Percentiles rank a stretch among this genome's conserved stretches.
Conservation (phyloP, 78 protist genomes). For the Dictyostelium capitatum region DNA sequence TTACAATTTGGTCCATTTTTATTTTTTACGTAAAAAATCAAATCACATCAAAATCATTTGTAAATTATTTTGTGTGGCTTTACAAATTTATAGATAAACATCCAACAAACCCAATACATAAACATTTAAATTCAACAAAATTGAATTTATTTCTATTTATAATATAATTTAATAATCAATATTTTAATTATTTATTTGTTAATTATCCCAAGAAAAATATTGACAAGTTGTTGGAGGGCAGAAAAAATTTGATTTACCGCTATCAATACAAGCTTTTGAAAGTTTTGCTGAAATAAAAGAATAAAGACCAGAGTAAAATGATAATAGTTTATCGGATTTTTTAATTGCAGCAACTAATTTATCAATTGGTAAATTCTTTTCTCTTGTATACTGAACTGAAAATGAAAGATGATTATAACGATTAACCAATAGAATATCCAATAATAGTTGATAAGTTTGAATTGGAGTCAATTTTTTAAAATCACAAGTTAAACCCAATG, state of each 20-base stretch:
- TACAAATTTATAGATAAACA: too few relatives aligned
- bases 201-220: background rate
- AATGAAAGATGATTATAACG: background rate
- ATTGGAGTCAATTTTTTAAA: background rate
- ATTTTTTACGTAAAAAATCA: too few relatives aligned
- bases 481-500: background rate
- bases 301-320: background rate
- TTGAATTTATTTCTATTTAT: too few relatives aligned
- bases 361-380: background rate
- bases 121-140: too few relatives aligned
- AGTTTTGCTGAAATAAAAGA: background rate
- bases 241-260: constrained; percentile 2
- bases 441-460: background rate
- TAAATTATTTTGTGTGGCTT: too few relatives aligned
- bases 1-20: too few relatives aligned
- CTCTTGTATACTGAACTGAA: background rate
- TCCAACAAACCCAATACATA: too few relatives aligned
- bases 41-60: too few relatives aligned
- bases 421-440: constrained; percentile 8
- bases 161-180: too few relatives aligned
- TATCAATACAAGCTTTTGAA: constrained; percentile 10
- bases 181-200: background rate
- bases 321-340: background rate
- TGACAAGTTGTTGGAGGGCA: background rate
- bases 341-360: background rate